A percentile compares a stretch with the other conserved stretches of the same genome.
Evolutionary conservation across 2,329 filamentous ascomycete species (phyloP).

Genomic region (Periconia sp.): DNA sequence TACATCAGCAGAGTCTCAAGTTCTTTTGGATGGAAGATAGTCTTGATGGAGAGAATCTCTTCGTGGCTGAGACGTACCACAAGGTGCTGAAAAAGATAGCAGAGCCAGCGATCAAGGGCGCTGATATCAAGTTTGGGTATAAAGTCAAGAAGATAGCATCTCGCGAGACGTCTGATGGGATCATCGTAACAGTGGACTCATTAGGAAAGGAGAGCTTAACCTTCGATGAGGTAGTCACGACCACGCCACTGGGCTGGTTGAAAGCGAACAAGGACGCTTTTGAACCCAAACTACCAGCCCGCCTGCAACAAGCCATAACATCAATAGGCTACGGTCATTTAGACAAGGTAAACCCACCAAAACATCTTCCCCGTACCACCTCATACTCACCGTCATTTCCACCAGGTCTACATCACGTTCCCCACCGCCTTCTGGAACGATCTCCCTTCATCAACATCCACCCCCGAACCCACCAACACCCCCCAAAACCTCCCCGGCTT

Average conservation of each 20-base stretch:
- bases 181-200: conserved; percentile 46
- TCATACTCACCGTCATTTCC: conserved; percentile 10
- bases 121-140: conserved; percentile 55
- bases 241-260: conserved; percentile 64
- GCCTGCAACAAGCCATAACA: conserved; percentile 63
- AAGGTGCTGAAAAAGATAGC: conserved; percentile 63
- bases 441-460: conserved; percentile 7
- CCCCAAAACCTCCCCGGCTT: conserved; percentile 61
- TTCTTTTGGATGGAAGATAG: conserved; percentile 80
- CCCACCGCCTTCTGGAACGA: conserved; percentile 73
- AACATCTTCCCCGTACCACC: conserved; percentile 19
- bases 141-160: conserved; percentile 50
- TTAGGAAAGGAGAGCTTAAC: conserved; percentile 48
- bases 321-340: conserved; percentile 69
- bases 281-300: conserved; percentile 59
- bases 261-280: conserved; percentile 52
- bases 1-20: conserved; percentile 68
- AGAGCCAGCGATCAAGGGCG: conserved; percentile 57
- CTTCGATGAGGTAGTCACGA: conserved; percentile 71
- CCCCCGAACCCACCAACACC: conserved; percentile 25
- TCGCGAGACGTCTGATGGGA: conserved; percentile 12
- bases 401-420: conserved; percentile 61
- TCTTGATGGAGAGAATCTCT: conserved; percentile 69
- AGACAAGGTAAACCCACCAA: conserved; percentile 59
- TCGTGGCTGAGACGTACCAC: conserved; percentile 63